Evolutionary conservation across 257 asterid genomes (phyloP).

Genomic region (Nemophila menziesii): DNA sequence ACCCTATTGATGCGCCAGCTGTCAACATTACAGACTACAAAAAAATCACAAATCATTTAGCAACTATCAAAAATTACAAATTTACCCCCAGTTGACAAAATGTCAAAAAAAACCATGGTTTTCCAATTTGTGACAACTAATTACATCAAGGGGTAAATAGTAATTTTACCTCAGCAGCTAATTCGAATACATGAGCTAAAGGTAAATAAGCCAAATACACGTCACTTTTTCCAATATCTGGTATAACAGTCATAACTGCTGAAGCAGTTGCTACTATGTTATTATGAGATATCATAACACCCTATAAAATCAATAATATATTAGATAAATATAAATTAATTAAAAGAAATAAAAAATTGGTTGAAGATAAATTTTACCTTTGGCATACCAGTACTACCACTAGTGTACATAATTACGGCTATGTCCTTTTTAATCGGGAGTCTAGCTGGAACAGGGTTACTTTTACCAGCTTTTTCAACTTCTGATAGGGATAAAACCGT

Average conservation of each 20-base stretch:
- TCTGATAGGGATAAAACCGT: conserved; percentile 50
- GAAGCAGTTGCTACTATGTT: conserved; percentile 87
- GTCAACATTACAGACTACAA: conserved; percentile 69
- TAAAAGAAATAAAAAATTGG: not conserved
- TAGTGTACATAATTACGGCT: conserved; percentile 93
- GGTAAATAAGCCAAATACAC: conserved; percentile 83
- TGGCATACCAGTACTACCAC: conserved; percentile 94
- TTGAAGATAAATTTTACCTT: conserved; percentile 37
- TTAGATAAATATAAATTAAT: not conserved
- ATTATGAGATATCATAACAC: conserved; percentile 94
- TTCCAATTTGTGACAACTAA: too few relatives aligned
- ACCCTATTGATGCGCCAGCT: conserved; percentile 73
- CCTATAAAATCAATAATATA: conserved; percentile 21
- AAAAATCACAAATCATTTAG: conserved; percentile 24
- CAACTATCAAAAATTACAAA: too few relatives aligned
- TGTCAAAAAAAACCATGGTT: too few relatives aligned
- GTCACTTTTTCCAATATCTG: conserved; percentile 54
- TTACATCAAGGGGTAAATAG: too few relatives aligned
- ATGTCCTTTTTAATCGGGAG: conserved; percentile 64
- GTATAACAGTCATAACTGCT: conserved; percentile 81
- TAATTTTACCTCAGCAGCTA: conserved; percentile 83
- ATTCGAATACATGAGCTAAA: conserved; percentile 84
- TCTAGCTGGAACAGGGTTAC: conserved; percentile 39
- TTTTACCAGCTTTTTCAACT: conserved; percentile 65
- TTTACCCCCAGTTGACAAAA: too few relatives aligned